These are phyloP conservation scores for Epicoccum nigrum DNA, from an alignment of 2,329 filamentous ascomycete species.

Conservation along the genomic window DNA sequence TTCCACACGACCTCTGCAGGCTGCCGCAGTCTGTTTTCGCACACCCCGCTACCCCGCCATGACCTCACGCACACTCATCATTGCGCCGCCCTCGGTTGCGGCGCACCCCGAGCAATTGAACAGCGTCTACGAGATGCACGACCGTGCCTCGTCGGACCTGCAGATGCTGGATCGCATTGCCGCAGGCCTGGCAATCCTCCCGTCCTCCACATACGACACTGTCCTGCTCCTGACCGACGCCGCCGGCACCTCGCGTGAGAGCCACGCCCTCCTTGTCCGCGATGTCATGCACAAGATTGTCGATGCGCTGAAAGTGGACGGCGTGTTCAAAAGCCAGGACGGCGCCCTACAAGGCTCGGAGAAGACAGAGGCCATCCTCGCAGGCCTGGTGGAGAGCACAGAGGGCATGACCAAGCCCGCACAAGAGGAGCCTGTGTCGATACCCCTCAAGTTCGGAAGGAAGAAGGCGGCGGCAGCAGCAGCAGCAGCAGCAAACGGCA, in stretches of 20 bases:
- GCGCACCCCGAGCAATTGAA: conserved; percentile 80
- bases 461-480: conserved; percentile 63
- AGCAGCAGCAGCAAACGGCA: too few relatives aligned
- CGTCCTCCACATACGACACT: conserved; percentile 78
- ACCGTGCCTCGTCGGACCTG: conserved; percentile 80
- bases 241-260: conserved; percentile 68
- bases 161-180: conserved; percentile 97
- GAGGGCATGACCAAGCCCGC: conserved; percentile 78
- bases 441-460: conserved; percentile 68
- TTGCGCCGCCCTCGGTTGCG: conserved; percentile 89
- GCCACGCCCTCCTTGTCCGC: conserved; percentile 67
- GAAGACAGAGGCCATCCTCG: conserved; percentile 80
- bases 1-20: too few relatives aligned
- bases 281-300: conserved; percentile 72
- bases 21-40: conserved; percentile 4
- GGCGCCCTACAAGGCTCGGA: conserved; percentile 63
- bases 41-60: conserved; percentile 33
- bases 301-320: conserved; percentile 72
- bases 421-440: conserved; percentile 61
- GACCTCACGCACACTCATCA: conserved; percentile 71
- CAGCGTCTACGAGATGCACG: conserved; percentile 71
- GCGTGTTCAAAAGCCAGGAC: conserved; percentile 71
- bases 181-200: conserved; percentile 78
- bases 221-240: conserved; percentile 83
- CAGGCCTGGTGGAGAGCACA: conserved; percentile 71